Conservation (phyloP, 441 rosid genomes). For the Pelargonium australe region DNA sequence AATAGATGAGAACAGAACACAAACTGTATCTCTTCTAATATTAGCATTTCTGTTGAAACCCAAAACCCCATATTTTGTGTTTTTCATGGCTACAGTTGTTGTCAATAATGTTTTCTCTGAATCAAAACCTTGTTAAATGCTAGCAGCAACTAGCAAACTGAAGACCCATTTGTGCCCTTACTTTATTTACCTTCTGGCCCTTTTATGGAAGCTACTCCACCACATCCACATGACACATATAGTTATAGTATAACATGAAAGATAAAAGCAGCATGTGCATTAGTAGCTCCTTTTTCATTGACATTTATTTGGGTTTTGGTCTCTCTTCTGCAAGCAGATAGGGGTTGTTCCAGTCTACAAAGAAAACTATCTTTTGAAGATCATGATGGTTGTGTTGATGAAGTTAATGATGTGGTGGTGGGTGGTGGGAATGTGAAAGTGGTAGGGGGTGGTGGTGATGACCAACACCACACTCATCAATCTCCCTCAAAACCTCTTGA, state of each 20-base stretch:
- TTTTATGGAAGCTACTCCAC: background rate
- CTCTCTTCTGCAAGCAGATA: constrained; percentile 28
- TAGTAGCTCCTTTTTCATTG: background rate
- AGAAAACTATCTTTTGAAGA: constrained; percentile 37
- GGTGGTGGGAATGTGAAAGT: background rate
- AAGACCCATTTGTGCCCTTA: background rate
- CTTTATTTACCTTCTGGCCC: background rate
- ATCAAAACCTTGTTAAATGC: constrained; percentile 7
- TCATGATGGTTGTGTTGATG: constrained; percentile 34
- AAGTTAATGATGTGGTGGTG: constrained; percentile 20
- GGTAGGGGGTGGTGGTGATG: background rate
- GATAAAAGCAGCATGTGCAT: background rate
- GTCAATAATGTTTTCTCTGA: constrained; percentile 2
- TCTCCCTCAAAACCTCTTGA: constrained; percentile 23
- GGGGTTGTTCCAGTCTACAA: constrained; percentile 23
- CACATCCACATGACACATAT: background rate
- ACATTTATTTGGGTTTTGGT: constrained; percentile 6
- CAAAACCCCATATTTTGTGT: constrained; percentile 7
- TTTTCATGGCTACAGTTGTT: constrained; percentile 4
- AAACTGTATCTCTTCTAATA: constrained; percentile 27
- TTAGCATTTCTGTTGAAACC: constrained; percentile 34
- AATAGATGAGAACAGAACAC: constrained; percentile 28
- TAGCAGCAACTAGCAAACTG: background rate
- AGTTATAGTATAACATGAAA: background rate
- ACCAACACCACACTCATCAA: constrained; percentile 16